phyloP scores from a whole-genome alignment of 192 early-diverging fungal species.

The Chytriomyces sp. region DNA sequence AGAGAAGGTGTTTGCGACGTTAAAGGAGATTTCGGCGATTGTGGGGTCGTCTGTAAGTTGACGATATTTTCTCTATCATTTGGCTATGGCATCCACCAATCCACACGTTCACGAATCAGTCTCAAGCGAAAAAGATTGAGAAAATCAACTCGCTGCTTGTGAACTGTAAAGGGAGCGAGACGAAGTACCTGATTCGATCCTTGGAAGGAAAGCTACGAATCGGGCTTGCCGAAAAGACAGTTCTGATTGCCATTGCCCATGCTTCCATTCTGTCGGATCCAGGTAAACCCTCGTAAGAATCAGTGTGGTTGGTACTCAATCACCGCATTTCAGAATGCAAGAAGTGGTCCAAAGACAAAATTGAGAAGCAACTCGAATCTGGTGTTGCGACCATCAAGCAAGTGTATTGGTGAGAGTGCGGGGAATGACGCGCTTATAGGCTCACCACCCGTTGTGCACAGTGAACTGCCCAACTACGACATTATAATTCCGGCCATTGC shows the following conservation, averaged over 20 bases:
- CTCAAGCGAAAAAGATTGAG: slow-evolving; percentile 73
- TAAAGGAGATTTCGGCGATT: slow-evolving; percentile 84
- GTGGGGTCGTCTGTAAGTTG: slow-evolving; percentile 69
- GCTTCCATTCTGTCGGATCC: slow-evolving; percentile 68
- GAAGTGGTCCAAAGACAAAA: slow-evolving; percentile 45
- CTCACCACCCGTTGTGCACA: slow-evolving; percentile 31
- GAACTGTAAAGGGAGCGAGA: slow-evolving; percentile 74
- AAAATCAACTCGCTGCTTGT: slow-evolving; percentile 78
- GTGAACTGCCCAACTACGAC: slow-evolving; percentile 92
- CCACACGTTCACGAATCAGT: slow-evolving; percentile 44
- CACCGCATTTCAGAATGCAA: slow-evolving; percentile 23
- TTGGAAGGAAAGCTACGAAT: slow-evolving; percentile 95
- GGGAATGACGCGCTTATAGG: neutral
- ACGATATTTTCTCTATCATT: neutral
- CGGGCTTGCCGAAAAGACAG: slow-evolving; percentile 91
- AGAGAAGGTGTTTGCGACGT: slow-evolving; percentile 76
- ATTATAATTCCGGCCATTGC: slow-evolving; percentile 85
- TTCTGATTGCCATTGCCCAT: slow-evolving; percentile 86
- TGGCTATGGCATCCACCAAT: neutral
- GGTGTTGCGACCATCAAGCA: slow-evolving; percentile 62
- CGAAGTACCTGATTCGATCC: slow-evolving; percentile 85
- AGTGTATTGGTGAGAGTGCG: slow-evolving; percentile 62
- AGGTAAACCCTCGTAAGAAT: slow-evolving; percentile 47
- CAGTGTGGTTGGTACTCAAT: slow-evolving; percentile 26
- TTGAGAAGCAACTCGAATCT: slow-evolving; percentile 48